Evolutionary conservation across 257 asterid species (phyloP).

Genomic region (Solanum dulcamara): DNA sequence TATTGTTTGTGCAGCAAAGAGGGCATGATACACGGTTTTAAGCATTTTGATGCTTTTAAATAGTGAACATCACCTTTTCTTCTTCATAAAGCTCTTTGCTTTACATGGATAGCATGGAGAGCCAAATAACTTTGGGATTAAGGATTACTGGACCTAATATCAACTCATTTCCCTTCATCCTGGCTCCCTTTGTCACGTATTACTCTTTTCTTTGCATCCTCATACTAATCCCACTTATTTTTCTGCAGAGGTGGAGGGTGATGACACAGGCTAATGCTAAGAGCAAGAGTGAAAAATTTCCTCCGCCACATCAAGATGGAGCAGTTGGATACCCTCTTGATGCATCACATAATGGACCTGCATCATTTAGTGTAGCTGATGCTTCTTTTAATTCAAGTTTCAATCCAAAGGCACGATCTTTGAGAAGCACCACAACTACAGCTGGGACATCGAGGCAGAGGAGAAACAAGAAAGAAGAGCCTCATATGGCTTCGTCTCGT

Average conservation of each 20-base stretch:
- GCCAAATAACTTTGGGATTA: background rate
- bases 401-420: slow-evolving; percentile 29
- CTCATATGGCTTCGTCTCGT: slow-evolving; percentile 38
- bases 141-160: background rate
- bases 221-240: background rate
- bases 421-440: slow-evolving; percentile 17
- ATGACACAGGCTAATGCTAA: slow-evolving; percentile 42
- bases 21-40: too few relatives aligned
- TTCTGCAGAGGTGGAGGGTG: slow-evolving; percentile 61
- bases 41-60: too few relatives aligned
- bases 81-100: background rate
- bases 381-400: slow-evolving; percentile 35
- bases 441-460: slow-evolving; percentile 28
- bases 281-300: slow-evolving; percentile 81
- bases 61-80: background rate
- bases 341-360: slow-evolving; percentile 28
- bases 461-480: slow-evolving; percentile 34
- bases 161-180: background rate
- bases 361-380: slow-evolving; percentile 30
- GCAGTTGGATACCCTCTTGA: slow-evolving; percentile 44
- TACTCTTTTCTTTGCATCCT: background rate
- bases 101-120: background rate
- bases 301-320: slow-evolving; percentile 92
- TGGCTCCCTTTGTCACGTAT: background rate
- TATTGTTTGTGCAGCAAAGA: too few relatives aligned